A percentile compares a stretch with the other conserved stretches of the same genome.
Evolutionary conservation across 1,139 yeast species (phyloP).

Genomic region (Sugiyamaella neomexicana): DNA sequence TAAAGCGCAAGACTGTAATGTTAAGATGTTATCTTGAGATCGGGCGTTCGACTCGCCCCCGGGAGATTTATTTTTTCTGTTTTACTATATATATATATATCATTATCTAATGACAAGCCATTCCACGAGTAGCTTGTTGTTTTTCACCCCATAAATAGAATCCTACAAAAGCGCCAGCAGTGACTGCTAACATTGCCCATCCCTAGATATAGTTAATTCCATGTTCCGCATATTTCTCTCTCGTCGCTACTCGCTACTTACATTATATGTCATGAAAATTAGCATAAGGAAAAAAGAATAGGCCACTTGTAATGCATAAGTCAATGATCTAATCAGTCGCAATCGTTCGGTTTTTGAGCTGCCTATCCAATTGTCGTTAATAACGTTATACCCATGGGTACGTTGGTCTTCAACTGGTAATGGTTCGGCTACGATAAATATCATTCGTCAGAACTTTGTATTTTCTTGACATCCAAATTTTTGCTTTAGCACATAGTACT

Average conservation of each 20-base stretch:
- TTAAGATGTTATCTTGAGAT: constrained; percentile 64
- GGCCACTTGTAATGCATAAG: constrained; percentile 73
- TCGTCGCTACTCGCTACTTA: constrained; percentile 21
- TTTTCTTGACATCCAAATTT: neutral
- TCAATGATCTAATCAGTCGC: constrained; percentile 15
- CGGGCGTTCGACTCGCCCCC: constrained; percentile 88
- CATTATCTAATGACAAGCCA: constrained; percentile 52
- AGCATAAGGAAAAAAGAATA: constrained; percentile 73
- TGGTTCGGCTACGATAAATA: constrained; percentile 16
- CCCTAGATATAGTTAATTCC: constrained; percentile 42
- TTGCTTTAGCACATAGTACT: neutral
- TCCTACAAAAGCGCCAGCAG: constrained; percentile 67
- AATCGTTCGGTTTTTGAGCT: constrained; percentile 13
- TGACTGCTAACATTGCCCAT: constrained; percentile 76
- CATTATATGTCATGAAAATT: constrained; percentile 78
- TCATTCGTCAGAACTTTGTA: constrained; percentile 5
- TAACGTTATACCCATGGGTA: neutral
- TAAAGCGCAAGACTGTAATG: constrained; percentile 68
- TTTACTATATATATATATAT: neutral
- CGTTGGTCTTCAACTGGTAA: constrained; percentile 18
- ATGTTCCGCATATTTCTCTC: neutral
- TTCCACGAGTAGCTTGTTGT: constrained; percentile 38
- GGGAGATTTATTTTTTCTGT: constrained; percentile 52
- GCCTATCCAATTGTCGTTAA: constrained; percentile 15
- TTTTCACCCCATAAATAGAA: constrained; percentile 59